Conservation (phyloP, 169 alveolate species). For the Cryptosporidium viatorum region DNA sequence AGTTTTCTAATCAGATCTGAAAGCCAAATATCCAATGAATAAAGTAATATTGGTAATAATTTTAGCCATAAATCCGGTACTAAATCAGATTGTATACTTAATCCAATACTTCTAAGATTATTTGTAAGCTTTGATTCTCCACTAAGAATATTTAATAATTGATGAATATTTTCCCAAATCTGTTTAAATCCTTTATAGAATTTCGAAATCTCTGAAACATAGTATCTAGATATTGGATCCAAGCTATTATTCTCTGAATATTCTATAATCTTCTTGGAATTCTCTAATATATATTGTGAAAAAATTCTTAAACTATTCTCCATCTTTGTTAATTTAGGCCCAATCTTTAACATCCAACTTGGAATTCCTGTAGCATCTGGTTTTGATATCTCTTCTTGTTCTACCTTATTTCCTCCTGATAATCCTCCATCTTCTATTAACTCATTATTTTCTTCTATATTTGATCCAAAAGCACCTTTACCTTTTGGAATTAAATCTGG, state of each 20-base stretch:
- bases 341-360: slow-evolving; percentile 30
- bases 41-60: background rate
- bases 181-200: slow-evolving; percentile 21
- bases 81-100: slow-evolving; percentile 37
- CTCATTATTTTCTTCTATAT: background rate
- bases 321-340: background rate
- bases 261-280: background rate
- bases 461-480: background rate
- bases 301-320: background rate
- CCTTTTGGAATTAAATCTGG: slow-evolving; percentile 44
- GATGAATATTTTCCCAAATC: slow-evolving; percentile 33
- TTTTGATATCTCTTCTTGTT: background rate
- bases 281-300: slow-evolving; percentile 5
- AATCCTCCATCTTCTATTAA: background rate
- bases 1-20: slow-evolving; percentile 9
- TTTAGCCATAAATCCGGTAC: slow-evolving; percentile 49
- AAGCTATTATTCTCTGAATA: background rate
- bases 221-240: slow-evolving; percentile 22
- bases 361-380: slow-evolving; percentile 41
- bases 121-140: slow-evolving; percentile 34
- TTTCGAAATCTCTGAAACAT: slow-evolving; percentile 7
- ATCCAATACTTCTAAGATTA: slow-evolving; percentile 27
- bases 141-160: background rate
- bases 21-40: slow-evolving; percentile 34
- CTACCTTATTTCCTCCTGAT: background rate